Percentiles rank a stretch among this genome's conserved stretches.
Evolutionary conservation across 2,329 filamentous ascomycete genomes (phyloP).

Genomic region (Hymenotorrendiella dingleyae): DNA sequence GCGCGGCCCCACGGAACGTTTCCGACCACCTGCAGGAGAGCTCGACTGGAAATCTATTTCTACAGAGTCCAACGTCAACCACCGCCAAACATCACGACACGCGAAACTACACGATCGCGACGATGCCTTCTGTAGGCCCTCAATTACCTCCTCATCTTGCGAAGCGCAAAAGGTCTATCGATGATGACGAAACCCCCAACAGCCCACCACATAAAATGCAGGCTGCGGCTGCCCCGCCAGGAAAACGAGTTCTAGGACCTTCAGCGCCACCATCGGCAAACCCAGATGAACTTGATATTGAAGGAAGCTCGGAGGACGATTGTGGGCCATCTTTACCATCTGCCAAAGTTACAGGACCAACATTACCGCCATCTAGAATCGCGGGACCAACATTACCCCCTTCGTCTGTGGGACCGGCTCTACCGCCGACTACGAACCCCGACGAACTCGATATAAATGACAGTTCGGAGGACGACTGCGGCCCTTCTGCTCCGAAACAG

Average conservation of each 20-base stretch:
- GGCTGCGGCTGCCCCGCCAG: conserved; percentile 18
- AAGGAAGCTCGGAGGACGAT: conserved; percentile 36
- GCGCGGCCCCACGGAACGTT: conserved; percentile 1
- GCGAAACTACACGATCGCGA: neutral
- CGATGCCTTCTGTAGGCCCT: conserved; percentile 49
- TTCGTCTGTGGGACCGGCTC: conserved; percentile 8
- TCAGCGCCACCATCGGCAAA: conserved; percentile 31
- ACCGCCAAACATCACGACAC: neutral
- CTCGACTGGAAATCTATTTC: too few relatives aligned
- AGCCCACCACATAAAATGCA: conserved; percentile 42
- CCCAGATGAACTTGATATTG: conserved; percentile 42
- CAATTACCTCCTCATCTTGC: conserved; percentile 61
- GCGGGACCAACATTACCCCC: conserved; percentile 16
- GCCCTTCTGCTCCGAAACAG: conserved; percentile 24
- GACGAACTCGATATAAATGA: conserved; percentile 42
- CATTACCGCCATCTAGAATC: neutral
- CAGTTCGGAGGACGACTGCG: conserved; percentile 28
- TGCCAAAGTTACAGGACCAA: conserved; percentile 1
- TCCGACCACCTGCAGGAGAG: too few relatives aligned
- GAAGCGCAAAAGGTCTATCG: conserved; percentile 54
- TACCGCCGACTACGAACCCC: conserved; percentile 34
- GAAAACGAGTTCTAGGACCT: conserved; percentile 20
- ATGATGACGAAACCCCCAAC: conserved; percentile 30
- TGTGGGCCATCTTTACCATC: conserved; percentile 20
- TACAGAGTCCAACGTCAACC: too few relatives aligned